Evolutionary conservation across 2,329 filamentous ascomycete genomes (phyloP).

Genomic region (Paecilomyces fulvus): DNA sequence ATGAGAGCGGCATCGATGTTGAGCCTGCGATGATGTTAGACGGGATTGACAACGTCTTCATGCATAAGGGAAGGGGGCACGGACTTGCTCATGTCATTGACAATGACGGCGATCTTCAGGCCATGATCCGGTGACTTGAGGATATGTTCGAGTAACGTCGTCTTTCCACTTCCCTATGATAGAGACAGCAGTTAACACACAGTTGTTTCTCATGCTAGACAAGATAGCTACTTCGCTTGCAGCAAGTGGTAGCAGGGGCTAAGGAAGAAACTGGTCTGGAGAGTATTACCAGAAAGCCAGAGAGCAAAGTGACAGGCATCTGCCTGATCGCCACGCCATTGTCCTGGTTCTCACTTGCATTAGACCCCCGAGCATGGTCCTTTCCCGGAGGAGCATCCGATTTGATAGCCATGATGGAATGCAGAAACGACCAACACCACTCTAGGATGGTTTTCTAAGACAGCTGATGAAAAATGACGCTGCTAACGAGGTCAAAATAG

Average conservation of each 20-base stretch:
- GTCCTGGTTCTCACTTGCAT: neutral
- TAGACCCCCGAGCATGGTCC: neutral
- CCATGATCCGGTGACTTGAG: slow-evolving; percentile 56
- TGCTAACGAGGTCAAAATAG: neutral
- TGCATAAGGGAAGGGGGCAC: slow-evolving; percentile 9
- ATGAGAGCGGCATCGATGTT: slow-evolving; percentile 60
- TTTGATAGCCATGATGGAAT: neutral
- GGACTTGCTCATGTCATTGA: slow-evolving; percentile 61
- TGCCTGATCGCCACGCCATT: slow-evolving; percentile 5
- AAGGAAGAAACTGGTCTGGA: neutral
- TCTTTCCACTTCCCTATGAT: slow-evolving; percentile 58
- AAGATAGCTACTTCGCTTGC: too few species aligned
- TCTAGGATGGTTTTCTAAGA: neutral
- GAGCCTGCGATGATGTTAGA: slow-evolving; percentile 31
- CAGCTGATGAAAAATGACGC: neutral
- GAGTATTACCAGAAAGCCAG: slow-evolving; percentile 46
- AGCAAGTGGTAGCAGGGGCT: neutral
- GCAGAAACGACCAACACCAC: neutral
- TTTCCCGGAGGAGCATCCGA: neutral
- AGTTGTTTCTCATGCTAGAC: neutral
- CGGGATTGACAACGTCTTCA: neutral
- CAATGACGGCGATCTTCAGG: slow-evolving; percentile 60
- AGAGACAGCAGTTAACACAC: slow-evolving; percentile 1
- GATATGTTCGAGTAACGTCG: slow-evolving; percentile 61
- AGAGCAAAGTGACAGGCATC: slow-evolving; percentile 53